Evolutionary conservation across 1,284 basidiomycete species (phyloP).

Genomic region (Rhodotorula sp.): DNA sequence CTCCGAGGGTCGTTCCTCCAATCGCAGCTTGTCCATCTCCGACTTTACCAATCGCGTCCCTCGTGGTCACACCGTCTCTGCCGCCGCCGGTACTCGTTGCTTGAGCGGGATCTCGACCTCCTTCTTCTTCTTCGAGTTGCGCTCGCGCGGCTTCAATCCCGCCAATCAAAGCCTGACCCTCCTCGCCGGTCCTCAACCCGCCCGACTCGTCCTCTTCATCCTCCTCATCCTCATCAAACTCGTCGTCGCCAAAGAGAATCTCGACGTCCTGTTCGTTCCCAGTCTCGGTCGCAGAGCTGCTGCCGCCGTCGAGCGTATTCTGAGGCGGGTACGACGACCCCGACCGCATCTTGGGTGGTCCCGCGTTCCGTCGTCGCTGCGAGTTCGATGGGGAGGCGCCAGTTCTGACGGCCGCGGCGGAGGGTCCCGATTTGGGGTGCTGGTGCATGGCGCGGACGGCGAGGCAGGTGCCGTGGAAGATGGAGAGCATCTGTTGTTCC

Average conservation of each 20-base stretch:
- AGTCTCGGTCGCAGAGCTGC: too few relatives aligned
- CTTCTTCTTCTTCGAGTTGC: constrained; percentile 22
- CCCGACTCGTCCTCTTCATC: constrained; percentile 43
- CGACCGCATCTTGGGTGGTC: too few relatives aligned
- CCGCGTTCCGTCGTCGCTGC: too few relatives aligned
- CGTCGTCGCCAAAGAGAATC: constrained; percentile 42
- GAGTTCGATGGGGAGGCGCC: constrained; percentile 43
- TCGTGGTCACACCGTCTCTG: constrained; percentile 45
- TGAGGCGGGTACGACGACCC: too few relatives aligned
- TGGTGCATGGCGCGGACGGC: constrained; percentile 92
- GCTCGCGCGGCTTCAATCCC: constrained; percentile 32
- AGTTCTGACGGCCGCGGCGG: constrained; percentile 25
- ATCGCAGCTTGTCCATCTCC: constrained; percentile 18
- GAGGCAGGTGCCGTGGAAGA: constrained; percentile 91
- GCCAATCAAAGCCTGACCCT: constrained; percentile 47
- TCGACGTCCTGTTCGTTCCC: constrained; percentile 56
- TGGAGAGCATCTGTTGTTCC: constrained; percentile 79
- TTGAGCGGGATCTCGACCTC: not conserved
- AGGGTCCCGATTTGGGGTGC: constrained; percentile 59
- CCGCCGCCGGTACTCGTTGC: not conserved
- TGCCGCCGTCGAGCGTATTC: too few relatives aligned
- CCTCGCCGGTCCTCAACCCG: constrained; percentile 28
- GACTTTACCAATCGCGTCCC: constrained; percentile 17
- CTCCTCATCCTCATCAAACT: constrained; percentile 33
- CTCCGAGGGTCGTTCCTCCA: constrained; percentile 5